These are phyloP conservation scores for Rhodocollybia butyracea DNA, from an alignment of 768 basidiomycete species.

Conservation along the genomic window DNA sequence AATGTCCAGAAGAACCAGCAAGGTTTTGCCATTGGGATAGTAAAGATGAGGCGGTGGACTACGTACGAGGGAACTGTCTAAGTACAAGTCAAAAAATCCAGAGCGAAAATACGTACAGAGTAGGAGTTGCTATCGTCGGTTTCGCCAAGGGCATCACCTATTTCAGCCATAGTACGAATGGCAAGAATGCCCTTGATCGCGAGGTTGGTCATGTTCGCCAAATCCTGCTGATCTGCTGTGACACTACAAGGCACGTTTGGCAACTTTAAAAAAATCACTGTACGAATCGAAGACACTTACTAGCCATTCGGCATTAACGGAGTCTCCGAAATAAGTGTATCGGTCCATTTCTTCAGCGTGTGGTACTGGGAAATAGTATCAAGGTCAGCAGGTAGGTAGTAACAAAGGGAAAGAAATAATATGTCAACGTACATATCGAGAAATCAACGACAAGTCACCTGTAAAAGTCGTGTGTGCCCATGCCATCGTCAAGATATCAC, in stretches of 20 bases:
- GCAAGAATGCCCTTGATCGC: conserved; percentile 14
- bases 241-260: background rate
- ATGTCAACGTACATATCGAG: conserved; percentile 8
- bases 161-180: conserved; percentile 12
- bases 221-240: conserved; percentile 5
- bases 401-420: background rate
- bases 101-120: background rate
- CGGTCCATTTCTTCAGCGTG: conserved; percentile 4
- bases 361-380: background rate
- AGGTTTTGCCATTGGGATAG: conserved; percentile 7
- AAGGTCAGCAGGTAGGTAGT: background rate
- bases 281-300: background rate
- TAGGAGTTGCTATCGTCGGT: background rate
- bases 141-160: background rate
- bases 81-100: background rate
- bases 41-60: conserved; percentile 3
- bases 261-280: no score
- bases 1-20: conserved; percentile 1
- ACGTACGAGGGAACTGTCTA: background rate
- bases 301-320: conserved; percentile 9
- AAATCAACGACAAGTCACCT: conserved; percentile 6
- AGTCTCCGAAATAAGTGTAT: background rate
- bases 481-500: conserved; percentile 7
- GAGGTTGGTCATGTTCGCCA: conserved; percentile 11
- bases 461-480: conserved; percentile 13